Evolutionary conservation across 306 rosid species (phyloP).

Genomic region (Comarum palustre): DNA sequence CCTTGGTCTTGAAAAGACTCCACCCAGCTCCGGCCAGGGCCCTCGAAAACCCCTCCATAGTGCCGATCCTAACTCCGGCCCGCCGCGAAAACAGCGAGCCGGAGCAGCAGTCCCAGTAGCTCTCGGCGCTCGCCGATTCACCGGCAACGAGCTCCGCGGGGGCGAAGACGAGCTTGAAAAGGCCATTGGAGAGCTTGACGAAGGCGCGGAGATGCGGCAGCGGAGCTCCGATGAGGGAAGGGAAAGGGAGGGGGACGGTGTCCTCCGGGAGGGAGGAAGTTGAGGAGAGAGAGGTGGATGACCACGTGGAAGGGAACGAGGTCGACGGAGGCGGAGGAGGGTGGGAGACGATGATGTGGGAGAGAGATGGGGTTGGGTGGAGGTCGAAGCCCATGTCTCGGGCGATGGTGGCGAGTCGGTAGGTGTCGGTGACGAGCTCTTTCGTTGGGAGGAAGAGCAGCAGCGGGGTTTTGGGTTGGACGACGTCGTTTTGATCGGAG

Average conservation of each 20-base stretch:
- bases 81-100: conserved; percentile 43
- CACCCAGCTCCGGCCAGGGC: conserved; percentile 59
- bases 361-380: conserved; percentile 60
- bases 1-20: conserved; percentile 52
- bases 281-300: conserved; percentile 37
- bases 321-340: conserved; percentile 31
- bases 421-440: conserved; percentile 49
- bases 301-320: conserved; percentile 31
- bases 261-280: conserved; percentile 32
- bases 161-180: conserved; percentile 60
- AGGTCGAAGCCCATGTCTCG: conserved; percentile 57
- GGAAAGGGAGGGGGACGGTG: conserved; percentile 65
- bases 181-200: conserved; percentile 43
- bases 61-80: conserved; percentile 34
- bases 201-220: conserved; percentile 51
- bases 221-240: conserved; percentile 44
- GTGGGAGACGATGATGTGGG: conserved; percentile 58
- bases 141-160: neutral
- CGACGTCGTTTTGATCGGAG: neutral
- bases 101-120: conserved; percentile 59
- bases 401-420: conserved; percentile 57
- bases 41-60: conserved; percentile 54
- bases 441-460: conserved; percentile 53
- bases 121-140: conserved; percentile 1
- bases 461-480: conserved; percentile 34